Conservation (phyloP, 129 eudicot genomes). For the Ambrosia artemisiifolia region DNA sequence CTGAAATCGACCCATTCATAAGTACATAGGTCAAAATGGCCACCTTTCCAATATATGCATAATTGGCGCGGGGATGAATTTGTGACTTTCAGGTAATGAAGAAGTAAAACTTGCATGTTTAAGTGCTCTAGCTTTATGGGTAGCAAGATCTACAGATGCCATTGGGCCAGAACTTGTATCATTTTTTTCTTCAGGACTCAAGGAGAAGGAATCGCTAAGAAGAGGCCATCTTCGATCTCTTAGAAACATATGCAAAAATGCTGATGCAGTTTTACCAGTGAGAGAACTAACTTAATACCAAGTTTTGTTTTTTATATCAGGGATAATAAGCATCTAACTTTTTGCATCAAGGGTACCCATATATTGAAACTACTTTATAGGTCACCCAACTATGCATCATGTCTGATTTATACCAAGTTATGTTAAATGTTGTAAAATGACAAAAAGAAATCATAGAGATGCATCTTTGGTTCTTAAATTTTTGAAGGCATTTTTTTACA, state of each 20-base stretch:
- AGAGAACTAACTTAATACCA: slow-evolving; percentile 26
- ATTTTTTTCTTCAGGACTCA: slow-evolving; percentile 71
- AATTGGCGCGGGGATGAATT: slow-evolving; percentile 15
- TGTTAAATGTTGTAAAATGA: background rate
- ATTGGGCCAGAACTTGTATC: slow-evolving; percentile 62
- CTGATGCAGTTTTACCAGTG: slow-evolving; percentile 69
- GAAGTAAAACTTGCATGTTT: slow-evolving; percentile 89
- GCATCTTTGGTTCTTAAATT: background rate
- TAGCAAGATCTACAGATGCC: slow-evolving; percentile 60
- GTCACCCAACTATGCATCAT: background rate
- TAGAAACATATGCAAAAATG: slow-evolving; percentile 58
- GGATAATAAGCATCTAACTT: background rate
- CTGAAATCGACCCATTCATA: background rate
- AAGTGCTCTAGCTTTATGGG: slow-evolving; percentile 79
- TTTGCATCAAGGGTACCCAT: background rate
- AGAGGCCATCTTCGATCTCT: slow-evolving; percentile 89
- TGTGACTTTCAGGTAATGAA: slow-evolving; percentile 71
- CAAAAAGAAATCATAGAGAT: background rate
- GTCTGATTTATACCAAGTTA: background rate
- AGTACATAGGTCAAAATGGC: background rate
- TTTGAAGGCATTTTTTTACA: background rate
- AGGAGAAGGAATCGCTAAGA: slow-evolving; percentile 88
- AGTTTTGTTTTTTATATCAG: background rate
- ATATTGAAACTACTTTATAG: background rate
- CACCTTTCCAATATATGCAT: background rate